Evolutionary conservation across 768 basidiomycete species (phyloP), one percentile per base, ranked within the genome.

Genomic region (Cubamyces lactineus): DNA sequence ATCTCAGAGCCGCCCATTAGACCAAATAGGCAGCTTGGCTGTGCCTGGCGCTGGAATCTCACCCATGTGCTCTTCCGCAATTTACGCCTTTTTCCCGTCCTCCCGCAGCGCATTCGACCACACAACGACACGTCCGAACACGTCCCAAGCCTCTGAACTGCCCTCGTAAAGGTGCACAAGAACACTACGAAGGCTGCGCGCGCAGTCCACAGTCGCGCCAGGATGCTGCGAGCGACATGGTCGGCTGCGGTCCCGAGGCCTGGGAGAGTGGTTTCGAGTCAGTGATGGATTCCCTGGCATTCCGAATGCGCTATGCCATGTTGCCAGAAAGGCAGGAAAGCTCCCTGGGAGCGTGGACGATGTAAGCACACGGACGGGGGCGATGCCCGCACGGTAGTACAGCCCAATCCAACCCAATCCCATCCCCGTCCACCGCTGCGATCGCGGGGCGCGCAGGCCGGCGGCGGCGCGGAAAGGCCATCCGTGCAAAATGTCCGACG

Each of bases 1-100:
- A 57, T 59, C 71, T 67, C 71, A 72, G 71, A 72, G 70, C 41
- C 71, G 71, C 71, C 61, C 48, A 47, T 54, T 54, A 38, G 19
- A 40, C 47, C 40, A 53, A 53, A 53, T 48, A 48, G 58, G 53
- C 39, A 68, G 28, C 40, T 15, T 11, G 53, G 63, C 65, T 38
- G 61, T 63, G 57, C 65, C 65, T 66, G 65, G 49, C 40, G 34
- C 48, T 24, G 53, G 53, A 48, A 15, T 19, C 38, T 34, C 30
- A 41, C 46, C 61, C 65, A 66, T 60, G 61, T 62, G 61, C 61
- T 49, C 46, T 19, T 53, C 19, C 45, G 19, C 28, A 24, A 56
- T 49, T 30, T 46, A 15, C 56, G 12, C 24, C 45, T 40, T 43
- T 43, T 17, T 39, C 28, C 19, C 55, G 34, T 17, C 12, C 56